Evolutionary conservation across 139 green algal genomes (phyloP).

Genomic region (Chlamydomonas sp.): DNA sequence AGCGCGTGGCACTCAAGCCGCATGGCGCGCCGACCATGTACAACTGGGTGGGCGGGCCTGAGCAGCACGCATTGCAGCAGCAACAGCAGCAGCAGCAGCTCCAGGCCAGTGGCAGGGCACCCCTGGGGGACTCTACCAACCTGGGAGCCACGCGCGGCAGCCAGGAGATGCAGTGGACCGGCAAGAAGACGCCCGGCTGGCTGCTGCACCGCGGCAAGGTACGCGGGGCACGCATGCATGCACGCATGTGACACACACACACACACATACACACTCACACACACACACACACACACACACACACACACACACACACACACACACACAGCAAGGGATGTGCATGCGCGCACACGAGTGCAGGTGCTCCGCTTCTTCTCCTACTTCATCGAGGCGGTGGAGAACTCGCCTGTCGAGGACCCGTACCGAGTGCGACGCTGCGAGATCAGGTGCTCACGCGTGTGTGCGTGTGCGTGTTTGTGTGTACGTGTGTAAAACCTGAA

Average conservation of each 20-base stretch:
- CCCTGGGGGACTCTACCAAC: background rate
- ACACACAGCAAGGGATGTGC: too few relatives aligned
- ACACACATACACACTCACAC: background rate
- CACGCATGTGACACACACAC: background rate
- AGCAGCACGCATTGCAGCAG: background rate
- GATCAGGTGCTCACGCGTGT: conserved; percentile 27
- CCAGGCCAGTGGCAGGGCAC: background rate
- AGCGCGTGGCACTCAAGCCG: too few relatives aligned
- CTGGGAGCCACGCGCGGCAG: too few relatives aligned
- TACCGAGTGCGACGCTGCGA: conserved; percentile 21
- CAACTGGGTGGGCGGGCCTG: conserved; percentile 1
- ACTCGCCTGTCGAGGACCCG: conserved; percentile 26
- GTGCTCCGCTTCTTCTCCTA: conserved; percentile 75
- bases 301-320: background rate
- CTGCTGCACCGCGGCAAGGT: conserved; percentile 23
- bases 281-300: background rate
- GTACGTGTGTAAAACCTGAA: too few relatives aligned
- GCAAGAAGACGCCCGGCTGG: conserved; percentile 21
- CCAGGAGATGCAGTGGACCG: conserved; percentile 21
- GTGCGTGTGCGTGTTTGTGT: too few relatives aligned
- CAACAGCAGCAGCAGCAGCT: conserved; percentile 11
- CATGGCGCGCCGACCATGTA: too few relatives aligned
- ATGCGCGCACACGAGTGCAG: conserved; percentile 19
- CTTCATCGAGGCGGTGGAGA: conserved; percentile 40
- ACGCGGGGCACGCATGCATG: background rate